Base-by-base conservation (phyloP, 352 stramenopile species). In the Pythium sp. region DNA sequence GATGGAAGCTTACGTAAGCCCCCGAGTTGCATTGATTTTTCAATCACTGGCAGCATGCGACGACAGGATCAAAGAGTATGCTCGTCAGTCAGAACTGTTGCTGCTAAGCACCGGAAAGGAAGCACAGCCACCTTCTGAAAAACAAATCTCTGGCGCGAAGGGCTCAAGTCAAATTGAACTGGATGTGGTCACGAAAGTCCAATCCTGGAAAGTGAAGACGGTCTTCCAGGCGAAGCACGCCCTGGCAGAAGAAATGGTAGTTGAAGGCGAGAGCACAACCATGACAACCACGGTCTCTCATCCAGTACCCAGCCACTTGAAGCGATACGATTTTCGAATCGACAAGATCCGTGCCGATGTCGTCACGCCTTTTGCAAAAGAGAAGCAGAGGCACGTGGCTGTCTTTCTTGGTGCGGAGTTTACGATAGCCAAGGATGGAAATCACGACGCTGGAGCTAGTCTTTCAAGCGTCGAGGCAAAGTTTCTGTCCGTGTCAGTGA, bases 401-500 rank as follows among this genome's bases (percentile, higher is more conserved):
- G 26, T 73, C 28, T 67, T 73, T 63, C 6, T 55, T 18, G 64
- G 68, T n/a, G 68, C 46, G 2, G 41, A 51, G 9, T n/a, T 73
- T 12, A 47, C 47, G 15, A 11, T 73, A 14, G 11, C 38, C 7
- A 73, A 73, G 22, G 34, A 60, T 15, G 22, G 36, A 4, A 4
- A 14, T 14, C 12, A 4, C 18, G 18, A 58, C 1, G 3, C 18
- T 41, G 24, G 5, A 5, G 14, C 43, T 8, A 59, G 49, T 8
- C 1, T 11, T 15, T 24, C 28, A 12, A 59, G 8, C 5, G 18
- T 73, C 5, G 63, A 62, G 2, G 65, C 55, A 0, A 65, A 41
- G 32, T 72, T 74, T 28, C 58, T 53, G 34, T 65, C 64, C 0
- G 58, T 67, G 20, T 51, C 46, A 32, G 69, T 74, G 14, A 74